Evolutionary conservation across 768 basidiomycete species (phyloP).

Genomic region (Collybia mongolica): DNA sequence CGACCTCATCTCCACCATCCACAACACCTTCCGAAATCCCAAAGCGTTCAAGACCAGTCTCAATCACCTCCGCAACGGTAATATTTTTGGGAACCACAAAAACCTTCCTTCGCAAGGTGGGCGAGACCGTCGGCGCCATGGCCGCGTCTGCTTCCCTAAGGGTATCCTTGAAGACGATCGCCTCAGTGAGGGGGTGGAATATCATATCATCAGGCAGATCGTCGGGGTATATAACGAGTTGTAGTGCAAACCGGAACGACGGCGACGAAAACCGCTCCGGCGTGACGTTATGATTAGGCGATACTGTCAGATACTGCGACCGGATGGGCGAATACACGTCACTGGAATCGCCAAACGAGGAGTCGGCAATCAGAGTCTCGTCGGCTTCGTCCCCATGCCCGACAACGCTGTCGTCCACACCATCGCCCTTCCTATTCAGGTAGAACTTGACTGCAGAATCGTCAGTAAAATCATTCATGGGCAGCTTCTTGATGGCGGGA

Average conservation of each 20-base stretch:
- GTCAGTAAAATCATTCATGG: constrained; percentile 98
- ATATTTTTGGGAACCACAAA: constrained; percentile 93
- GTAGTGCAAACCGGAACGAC: constrained; percentile 80
- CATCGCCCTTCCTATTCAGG: constrained; percentile 62
- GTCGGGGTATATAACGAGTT: constrained; percentile 82
- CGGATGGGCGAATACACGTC: constrained; percentile 25
- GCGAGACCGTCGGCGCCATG: constrained; percentile 53
- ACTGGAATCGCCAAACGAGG: constrained; percentile 25
- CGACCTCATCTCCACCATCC: constrained; percentile 96
- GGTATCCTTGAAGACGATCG: constrained; percentile 85
- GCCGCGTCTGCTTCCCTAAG: constrained; percentile 52
- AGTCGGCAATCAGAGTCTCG: constrained; percentile 39
- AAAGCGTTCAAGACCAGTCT: constrained; percentile 87
- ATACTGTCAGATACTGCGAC: constrained; percentile 42
- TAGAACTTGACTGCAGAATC: constrained; percentile 98
- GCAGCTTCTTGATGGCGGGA: constrained; percentile 90
- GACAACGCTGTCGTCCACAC: constrained; percentile 37
- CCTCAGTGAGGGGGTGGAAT: constrained; percentile 91
- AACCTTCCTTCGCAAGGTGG: constrained; percentile 70
- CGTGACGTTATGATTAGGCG: constrained; percentile 43
- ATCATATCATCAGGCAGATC: constrained; percentile 95
- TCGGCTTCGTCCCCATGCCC: constrained; percentile 38
- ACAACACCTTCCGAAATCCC: constrained; percentile 97
- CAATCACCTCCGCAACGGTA: constrained; percentile 95
- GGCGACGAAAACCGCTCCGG: constrained; percentile 82